Evolutionary conservation across 2,329 filamentous ascomycete species (phyloP).

Genomic region (Orbilia oligospora): DNA sequence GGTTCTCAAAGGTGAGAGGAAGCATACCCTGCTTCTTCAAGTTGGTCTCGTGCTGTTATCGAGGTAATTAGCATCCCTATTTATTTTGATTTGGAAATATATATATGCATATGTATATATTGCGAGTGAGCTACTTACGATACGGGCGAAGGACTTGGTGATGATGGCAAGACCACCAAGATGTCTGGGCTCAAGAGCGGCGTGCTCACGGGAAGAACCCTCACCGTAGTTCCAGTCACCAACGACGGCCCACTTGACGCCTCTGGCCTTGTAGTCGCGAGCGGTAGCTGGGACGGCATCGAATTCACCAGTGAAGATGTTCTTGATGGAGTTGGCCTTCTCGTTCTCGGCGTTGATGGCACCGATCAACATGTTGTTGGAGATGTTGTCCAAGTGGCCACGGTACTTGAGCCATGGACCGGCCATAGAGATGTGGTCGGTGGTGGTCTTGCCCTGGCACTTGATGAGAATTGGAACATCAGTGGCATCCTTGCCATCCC

Average conservation of each 20-base stretch:
- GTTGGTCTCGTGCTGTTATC: conserved; percentile 89
- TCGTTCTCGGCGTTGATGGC: conserved; percentile 96
- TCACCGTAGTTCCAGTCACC: conserved; percentile 99
- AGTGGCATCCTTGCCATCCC: conserved; percentile 90
- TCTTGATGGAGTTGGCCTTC: conserved; percentile 97
- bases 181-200: conserved; percentile 96
- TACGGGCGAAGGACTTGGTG: conserved; percentile 95
- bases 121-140: conserved; percentile 70
- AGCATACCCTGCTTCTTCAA: conserved; percentile 99
- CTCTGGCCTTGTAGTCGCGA: conserved; percentile 98
- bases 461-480: conserved; percentile 96
- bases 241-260: conserved; percentile 95
- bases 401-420: conserved; percentile 99
- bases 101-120: too few relatives aligned
- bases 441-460: conserved; percentile 94
- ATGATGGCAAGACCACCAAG: conserved; percentile 98
- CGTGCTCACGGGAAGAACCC: conserved; percentile 97
- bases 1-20: conserved; percentile 93
- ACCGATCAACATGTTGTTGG: conserved; percentile 99
- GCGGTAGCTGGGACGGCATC: conserved; percentile 93
- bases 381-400: conserved; percentile 99
- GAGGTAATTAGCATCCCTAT: conserved; percentile 28
- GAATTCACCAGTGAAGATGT: conserved; percentile 85
- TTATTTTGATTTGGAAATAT: conserved; percentile 31
- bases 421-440: conserved; percentile 97